These are phyloP conservation scores for Neurospora sp. DNA, from an alignment of 495 filamentous ascomycete species.

Conservation along the genomic window DNA sequence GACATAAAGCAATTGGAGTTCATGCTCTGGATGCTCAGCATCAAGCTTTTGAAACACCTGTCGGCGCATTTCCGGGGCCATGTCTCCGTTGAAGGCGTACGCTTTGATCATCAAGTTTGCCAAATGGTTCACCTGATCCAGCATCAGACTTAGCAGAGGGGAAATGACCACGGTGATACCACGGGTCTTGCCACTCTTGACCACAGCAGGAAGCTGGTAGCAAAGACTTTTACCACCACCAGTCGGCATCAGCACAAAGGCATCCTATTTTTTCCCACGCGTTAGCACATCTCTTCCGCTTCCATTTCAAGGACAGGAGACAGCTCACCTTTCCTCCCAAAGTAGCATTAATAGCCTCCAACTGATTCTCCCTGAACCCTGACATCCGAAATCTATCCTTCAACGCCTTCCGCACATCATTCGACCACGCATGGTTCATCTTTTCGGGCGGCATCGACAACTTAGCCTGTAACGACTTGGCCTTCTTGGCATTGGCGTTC, in stretches of 20 bases:
- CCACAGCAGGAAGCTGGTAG: constrained; percentile 85
- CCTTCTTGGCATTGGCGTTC: constrained; percentile 13
- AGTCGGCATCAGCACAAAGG: constrained; percentile 94
- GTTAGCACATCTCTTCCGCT: too few relatives aligned
- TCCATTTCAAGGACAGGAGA: too few relatives aligned
- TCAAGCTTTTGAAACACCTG: constrained; percentile 51
- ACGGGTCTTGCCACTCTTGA: constrained; percentile 67
- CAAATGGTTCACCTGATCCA: constrained; percentile 84
- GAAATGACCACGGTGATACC: constrained; percentile 91
- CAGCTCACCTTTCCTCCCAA: constrained; percentile 49
- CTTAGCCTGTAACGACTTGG: constrained; percentile 10
- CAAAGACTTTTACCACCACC: constrained; percentile 95
- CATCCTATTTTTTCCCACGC: constrained; percentile 35
- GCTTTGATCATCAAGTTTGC: constrained; percentile 65
- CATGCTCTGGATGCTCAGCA: constrained; percentile 51
- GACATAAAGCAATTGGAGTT: constrained; percentile 79
- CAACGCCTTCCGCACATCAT: constrained; percentile 67
- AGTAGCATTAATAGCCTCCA: constrained; percentile 92
- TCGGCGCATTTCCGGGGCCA: constrained; percentile 39
- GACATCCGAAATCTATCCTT: constrained; percentile 71
- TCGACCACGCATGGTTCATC: constrained; percentile 62
- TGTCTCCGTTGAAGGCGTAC: constrained; percentile 67
- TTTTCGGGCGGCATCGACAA: constrained; percentile 25
- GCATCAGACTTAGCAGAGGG: constrained; percentile 91
- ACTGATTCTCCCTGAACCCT: constrained; percentile 82